Evolutionary conservation across 1,284 basidiomycete genomes (phyloP), one percentile per base, ranked within the genome.

Genomic region (Golubevia sp.): DNA sequence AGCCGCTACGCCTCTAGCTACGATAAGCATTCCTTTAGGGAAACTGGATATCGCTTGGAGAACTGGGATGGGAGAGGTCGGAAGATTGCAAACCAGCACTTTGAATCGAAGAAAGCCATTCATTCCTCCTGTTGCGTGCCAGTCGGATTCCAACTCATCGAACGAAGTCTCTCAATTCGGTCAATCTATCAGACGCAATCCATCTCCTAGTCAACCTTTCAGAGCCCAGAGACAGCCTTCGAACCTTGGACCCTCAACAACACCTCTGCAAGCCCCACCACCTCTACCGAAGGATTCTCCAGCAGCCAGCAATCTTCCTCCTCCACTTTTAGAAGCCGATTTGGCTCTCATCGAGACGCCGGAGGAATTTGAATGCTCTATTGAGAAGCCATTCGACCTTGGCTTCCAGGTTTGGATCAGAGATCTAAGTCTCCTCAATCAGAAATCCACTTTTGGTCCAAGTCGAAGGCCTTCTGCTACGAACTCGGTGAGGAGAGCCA

Each of bases 31-130:
- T 60, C 53, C 73, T 2, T 26, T 70, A 30, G 73, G 73, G 6
- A 61, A 63, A 52, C 49, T 74, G 13, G 70, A 74, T 27, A 69
- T 74, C 27, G 49, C 62, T 24, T 74, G 73, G 73, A 60, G 73
- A 11, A 70, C 71, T 67, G 54, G 48, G n/a, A 49, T 57, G 23
- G 73, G 73, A 23, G 73, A 74, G 58, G 56, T 62, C 3, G 73
- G 73, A 0, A 24, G 73, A 1, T 49, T 74, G 52, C 73, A 74
- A 53, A 74, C 73, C 65, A 52, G 50, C 50, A 23, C 21, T 23
- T 26, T 52, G 50, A 52, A 23, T 23, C 21, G 50, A 27, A 23
- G 50, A 13, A 52, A 52, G 13, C 21, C 50, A 7, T 23, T 52
- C 13, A 27, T 13, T 52, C 50, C 50, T 52, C 6, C 50, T 52